Conservation (phyloP, 179 eudicot genomes). For the Camellia oleifera region DNA sequence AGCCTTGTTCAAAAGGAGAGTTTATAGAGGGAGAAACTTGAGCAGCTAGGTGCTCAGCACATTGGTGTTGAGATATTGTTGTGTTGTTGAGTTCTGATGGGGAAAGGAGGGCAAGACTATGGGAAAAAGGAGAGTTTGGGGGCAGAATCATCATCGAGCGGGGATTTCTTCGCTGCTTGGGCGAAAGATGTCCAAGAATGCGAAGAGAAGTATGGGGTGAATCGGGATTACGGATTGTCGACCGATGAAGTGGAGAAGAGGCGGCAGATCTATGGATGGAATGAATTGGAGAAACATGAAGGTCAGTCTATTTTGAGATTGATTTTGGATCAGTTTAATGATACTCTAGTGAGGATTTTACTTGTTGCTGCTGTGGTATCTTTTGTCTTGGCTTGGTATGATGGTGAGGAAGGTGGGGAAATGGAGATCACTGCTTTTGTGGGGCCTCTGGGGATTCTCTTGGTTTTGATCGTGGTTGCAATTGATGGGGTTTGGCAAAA, state of each 20-base stretch:
- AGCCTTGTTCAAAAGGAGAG: too few species aligned
- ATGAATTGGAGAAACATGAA: constrained; percentile 83
- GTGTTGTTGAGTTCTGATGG: constrained; percentile 33
- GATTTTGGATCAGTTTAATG: constrained; percentile 88
- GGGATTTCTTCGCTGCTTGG: constrained; percentile 60
- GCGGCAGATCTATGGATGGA: constrained; percentile 51
- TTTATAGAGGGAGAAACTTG: too few species aligned
- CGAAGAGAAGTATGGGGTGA: constrained; percentile 55
- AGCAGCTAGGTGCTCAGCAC: too few species aligned
- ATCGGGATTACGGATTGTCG: constrained; percentile 49
- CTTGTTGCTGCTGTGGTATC: constrained; percentile 81
- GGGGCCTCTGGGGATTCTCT: constrained; percentile 76
- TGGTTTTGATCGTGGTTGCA: constrained; percentile 88
- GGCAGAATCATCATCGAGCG: constrained; percentile 18
- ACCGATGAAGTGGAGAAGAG: constrained; percentile 56
- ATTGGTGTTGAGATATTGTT: not conserved
- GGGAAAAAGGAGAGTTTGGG: constrained; percentile 42
- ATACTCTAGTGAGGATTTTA: constrained; percentile 81
- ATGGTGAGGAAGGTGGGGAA: constrained; percentile 77
- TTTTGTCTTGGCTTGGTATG: constrained; percentile 80
- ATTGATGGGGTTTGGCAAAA: constrained; percentile 97
- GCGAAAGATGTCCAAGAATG: constrained; percentile 49
- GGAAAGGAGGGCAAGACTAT: constrained; percentile 62
- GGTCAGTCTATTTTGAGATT: constrained; percentile 73
- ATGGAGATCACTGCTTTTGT: constrained; percentile 67